phyloP scores from a whole-genome alignment of 2,329 filamentous ascomycete genomes.

The Calonectria montana region DNA sequence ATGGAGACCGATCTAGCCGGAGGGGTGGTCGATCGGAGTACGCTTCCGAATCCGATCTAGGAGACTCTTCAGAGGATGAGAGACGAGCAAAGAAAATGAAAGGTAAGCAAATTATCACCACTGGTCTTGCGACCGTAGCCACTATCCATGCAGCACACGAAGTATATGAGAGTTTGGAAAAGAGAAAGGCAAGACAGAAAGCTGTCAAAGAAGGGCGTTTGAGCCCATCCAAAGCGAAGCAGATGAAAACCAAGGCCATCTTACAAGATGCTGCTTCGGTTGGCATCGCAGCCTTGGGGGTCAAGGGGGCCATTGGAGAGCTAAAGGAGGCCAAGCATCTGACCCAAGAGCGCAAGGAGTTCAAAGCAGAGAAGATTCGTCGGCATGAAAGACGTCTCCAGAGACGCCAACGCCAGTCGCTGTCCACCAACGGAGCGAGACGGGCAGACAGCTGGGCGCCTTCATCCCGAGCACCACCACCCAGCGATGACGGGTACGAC shows the following conservation, averaged over 20 bases:
- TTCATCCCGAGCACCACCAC: conserved; percentile 47
- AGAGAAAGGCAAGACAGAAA: conserved; percentile 63
- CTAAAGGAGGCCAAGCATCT: conserved; percentile 66
- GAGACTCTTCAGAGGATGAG: conserved; percentile 68
- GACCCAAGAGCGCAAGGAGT: conserved; percentile 60
- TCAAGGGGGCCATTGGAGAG: conserved; percentile 67
- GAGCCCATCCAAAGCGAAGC: conserved; percentile 62
- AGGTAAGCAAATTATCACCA: conserved; percentile 71
- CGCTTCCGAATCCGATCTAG: conserved; percentile 65
- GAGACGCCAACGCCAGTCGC: conserved; percentile 45
- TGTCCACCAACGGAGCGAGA: conserved; percentile 48
- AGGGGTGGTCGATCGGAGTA: conserved; percentile 58
- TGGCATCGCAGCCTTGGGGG: conserved; percentile 67
- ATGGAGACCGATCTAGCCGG: conserved; percentile 50
- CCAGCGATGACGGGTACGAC: conserved; percentile 53
- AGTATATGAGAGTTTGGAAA: conserved; percentile 69
- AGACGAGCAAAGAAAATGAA: conserved; percentile 66
- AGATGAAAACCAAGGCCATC: conserved; percentile 67
- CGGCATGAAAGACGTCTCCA: conserved; percentile 62
- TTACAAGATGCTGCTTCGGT: conserved; percentile 70
- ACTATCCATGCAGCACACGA: conserved; percentile 70
- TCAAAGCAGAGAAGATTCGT: conserved; percentile 59
- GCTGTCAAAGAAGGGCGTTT: conserved; percentile 66
- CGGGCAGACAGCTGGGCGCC: conserved; percentile 59
- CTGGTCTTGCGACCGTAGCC: conserved; percentile 67